Evolutionary conservation across 179 eudicot genomes (phyloP).

Genomic region (Beta lomatogona): DNA sequence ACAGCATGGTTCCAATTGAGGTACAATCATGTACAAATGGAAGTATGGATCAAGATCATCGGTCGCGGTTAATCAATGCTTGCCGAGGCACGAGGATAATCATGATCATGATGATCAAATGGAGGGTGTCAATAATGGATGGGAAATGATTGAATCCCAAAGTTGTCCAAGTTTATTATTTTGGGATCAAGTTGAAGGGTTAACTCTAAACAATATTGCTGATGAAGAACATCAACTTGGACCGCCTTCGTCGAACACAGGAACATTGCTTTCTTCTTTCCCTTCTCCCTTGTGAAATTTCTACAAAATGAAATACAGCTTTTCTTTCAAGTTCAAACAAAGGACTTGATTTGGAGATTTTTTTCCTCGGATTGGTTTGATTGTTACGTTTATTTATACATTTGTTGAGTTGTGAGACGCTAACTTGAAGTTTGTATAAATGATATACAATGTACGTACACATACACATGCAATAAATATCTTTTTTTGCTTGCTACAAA

Average conservation of each 20-base stretch:
- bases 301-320: not conserved
- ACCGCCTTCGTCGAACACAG: constrained; percentile 48
- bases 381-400: constrained; percentile 4
- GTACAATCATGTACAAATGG: constrained; percentile 37
- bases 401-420: constrained; percentile 10
- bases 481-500: not conserved
- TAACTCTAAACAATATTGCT: constrained; percentile 32
- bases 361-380: not conserved
- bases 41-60: constrained; percentile 26
- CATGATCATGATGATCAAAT: constrained; percentile 34
- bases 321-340: not conserved
- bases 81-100: constrained; percentile 24
- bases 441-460: not conserved
- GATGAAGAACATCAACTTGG: constrained; percentile 41
- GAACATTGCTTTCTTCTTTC: constrained; percentile 51
- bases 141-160: constrained; percentile 61
- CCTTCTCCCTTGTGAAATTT: constrained; percentile 48
- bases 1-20: constrained; percentile 45
- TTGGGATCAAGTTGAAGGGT: constrained; percentile 59
- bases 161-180: constrained; percentile 53
- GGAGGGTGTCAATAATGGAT: constrained; percentile 48
- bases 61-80: constrained; percentile 21
- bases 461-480: not conserved
- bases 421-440: constrained; percentile 12
- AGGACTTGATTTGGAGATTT: constrained; percentile 9